These are phyloP conservation scores for Aureobasidium lini DNA, from an alignment of 2,329 filamentous ascomycete genomes.

Conservation along the genomic window DNA sequence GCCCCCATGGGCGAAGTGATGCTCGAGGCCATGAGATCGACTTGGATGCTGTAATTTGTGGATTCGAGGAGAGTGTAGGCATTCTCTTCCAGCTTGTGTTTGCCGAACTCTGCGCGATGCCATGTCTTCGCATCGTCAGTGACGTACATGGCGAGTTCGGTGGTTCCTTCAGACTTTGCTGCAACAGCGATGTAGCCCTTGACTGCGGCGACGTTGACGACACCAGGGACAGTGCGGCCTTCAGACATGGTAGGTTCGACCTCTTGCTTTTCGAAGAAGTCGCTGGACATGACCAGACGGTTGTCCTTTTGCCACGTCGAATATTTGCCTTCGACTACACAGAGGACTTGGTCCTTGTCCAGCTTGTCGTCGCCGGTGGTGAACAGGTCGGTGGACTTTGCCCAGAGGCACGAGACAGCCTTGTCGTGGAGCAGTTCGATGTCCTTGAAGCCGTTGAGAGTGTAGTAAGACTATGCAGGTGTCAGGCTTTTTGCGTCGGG, in stretches of 20 bases:
- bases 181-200: slow-evolving; percentile 85
- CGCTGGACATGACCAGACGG: slow-evolving; percentile 71
- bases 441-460: slow-evolving; percentile 73
- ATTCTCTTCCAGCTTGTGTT: slow-evolving; percentile 74
- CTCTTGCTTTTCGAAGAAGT: slow-evolving; percentile 62
- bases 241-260: slow-evolving; percentile 70
- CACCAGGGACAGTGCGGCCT: slow-evolving; percentile 65
- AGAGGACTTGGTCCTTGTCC: slow-evolving; percentile 67
- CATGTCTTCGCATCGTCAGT: slow-evolving; percentile 76
- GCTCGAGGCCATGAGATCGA: slow-evolving; percentile 73
- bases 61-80: slow-evolving; percentile 93
- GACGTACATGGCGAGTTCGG: slow-evolving; percentile 87
- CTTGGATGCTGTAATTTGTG: slow-evolving; percentile 95
- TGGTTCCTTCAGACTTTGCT: slow-evolving; percentile 67
- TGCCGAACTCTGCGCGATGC: slow-evolving; percentile 85
- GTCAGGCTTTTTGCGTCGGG: neutral
- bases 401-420: slow-evolving; percentile 79
- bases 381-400: slow-evolving; percentile 68
- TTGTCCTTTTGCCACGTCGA: slow-evolving; percentile 67
- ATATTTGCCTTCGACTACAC: slow-evolving; percentile 67
- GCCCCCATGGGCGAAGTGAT: slow-evolving; percentile 69
- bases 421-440: slow-evolving; percentile 57
- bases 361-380: slow-evolving; percentile 57
- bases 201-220: slow-evolving; percentile 73
- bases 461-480: slow-evolving; percentile 54